phyloP scores from a whole-genome alignment of 768 basidiomycete genomes.

The Hemileccinum impolitum region DNA sequence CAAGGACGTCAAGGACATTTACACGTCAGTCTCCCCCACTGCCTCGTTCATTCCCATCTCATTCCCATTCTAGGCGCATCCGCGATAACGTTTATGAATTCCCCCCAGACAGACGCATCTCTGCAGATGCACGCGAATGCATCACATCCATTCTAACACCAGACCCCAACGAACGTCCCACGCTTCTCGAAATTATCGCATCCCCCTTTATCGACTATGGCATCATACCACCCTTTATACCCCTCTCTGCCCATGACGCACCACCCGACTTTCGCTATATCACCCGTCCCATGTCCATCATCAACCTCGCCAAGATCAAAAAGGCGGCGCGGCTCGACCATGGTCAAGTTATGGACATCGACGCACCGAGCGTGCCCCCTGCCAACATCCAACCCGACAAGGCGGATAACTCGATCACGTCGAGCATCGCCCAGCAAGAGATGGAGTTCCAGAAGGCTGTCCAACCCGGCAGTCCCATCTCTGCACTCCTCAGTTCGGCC shows the following conservation, averaged over 20 bases:
- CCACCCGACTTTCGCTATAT: slow-evolving; percentile 76
- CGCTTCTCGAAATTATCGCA: slow-evolving; percentile 78
- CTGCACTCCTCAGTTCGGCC: slow-evolving; percentile 84
- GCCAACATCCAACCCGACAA: slow-evolving; percentile 16
- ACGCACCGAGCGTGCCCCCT: slow-evolving; percentile 37
- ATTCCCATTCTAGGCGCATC: slow-evolving; percentile 62
- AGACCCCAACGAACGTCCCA: slow-evolving; percentile 78
- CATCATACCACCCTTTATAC: slow-evolving; percentile 77
- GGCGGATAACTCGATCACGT: slow-evolving; percentile 43
- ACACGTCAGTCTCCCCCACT: slow-evolving; percentile 57
- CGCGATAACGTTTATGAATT: slow-evolving; percentile 92
- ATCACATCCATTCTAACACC: slow-evolving; percentile 84
- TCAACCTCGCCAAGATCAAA: slow-evolving; percentile 69
- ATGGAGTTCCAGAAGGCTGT: slow-evolving; percentile 96
- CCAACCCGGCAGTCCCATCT: slow-evolving; percentile 92
- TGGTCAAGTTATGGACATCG: slow-evolving; percentile 46
- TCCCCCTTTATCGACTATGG: slow-evolving; percentile 84
- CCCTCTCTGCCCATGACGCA: slow-evolving; percentile 69
- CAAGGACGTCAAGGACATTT: slow-evolving; percentile 95
- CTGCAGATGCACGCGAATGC: slow-evolving; percentile 68
- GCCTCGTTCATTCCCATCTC: background rate
- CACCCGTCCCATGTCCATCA: slow-evolving; percentile 52
- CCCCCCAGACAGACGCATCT: slow-evolving; percentile 71
- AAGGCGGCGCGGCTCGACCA: slow-evolving; percentile 62
- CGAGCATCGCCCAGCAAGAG: slow-evolving; percentile 81